Percentiles rank a stretch among this genome's conserved stretches.
phyloP scores from a whole-genome alignment of 2,329 filamentous ascomycete genomes.

The Aspergillus fijiensis region DNA sequence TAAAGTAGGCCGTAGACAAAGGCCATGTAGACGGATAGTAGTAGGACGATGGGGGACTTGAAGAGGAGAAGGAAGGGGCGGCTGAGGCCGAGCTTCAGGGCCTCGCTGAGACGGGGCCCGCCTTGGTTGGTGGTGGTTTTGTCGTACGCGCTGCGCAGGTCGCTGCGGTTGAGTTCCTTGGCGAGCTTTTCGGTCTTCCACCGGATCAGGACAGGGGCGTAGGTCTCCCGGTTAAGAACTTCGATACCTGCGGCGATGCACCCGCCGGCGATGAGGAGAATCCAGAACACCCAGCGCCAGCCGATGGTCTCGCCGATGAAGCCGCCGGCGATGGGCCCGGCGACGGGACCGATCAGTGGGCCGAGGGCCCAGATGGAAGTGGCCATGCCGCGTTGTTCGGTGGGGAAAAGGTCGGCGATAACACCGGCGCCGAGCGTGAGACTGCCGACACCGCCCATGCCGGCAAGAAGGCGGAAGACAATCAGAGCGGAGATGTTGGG shows the following conservation, averaged over 20 bases:
- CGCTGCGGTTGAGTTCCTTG: constrained; percentile 21
- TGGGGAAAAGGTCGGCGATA: constrained; percentile 47
- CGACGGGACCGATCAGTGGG: constrained; percentile 32
- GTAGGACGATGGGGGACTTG: constrained; percentile 55
- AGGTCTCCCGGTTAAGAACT: constrained; percentile 26
- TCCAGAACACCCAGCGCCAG: constrained; percentile 52
- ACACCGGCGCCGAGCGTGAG: constrained; percentile 48
- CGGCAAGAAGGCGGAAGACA: constrained; percentile 63
- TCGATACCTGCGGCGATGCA: constrained; percentile 29
- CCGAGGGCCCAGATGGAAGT: constrained; percentile 46
- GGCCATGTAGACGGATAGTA: constrained; percentile 52
- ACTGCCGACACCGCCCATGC: constrained; percentile 38
- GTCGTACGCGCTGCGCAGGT: constrained; percentile 28
- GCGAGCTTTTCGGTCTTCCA: constrained; percentile 25
- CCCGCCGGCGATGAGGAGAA: constrained; percentile 40
- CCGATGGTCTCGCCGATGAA: constrained; percentile 42
- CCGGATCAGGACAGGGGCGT: constrained; percentile 26
- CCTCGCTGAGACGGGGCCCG: constrained; percentile 31
- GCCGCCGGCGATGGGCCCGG: constrained; percentile 40
- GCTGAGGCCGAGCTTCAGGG: constrained; percentile 40
- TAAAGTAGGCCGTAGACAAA: constrained; percentile 57
- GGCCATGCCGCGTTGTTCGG: constrained; percentile 45
- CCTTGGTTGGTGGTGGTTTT: neutral
- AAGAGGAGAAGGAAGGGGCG: constrained; percentile 54
- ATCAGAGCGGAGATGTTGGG: constrained; percentile 60